phyloP scores from a whole-genome alignment of 225 moss, liverwort and hornwort genomes.

The Lunularia cruciata region DNA sequence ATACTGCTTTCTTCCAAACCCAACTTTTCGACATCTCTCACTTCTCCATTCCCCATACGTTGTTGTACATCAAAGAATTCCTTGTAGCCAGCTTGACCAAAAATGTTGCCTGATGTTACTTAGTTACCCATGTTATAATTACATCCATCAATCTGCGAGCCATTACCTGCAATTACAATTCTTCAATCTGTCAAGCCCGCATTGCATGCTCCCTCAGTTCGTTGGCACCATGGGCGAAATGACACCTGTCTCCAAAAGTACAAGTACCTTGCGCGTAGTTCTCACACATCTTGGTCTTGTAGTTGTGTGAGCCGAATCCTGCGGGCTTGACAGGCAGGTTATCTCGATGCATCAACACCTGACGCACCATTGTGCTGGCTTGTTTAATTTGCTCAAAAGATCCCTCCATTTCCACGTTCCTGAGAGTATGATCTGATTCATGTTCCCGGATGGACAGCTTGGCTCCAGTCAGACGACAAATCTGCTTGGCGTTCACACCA shows the following conservation, averaged over 20 bases:
- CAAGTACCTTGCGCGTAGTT: constrained; percentile 93
- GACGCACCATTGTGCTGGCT: constrained; percentile 96
- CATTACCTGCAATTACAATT: constrained; percentile 55
- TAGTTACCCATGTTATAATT: constrained; percentile 43
- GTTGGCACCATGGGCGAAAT: constrained; percentile 93
- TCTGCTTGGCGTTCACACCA: constrained; percentile 94
- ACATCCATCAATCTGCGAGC: constrained; percentile 46
- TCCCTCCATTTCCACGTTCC: constrained; percentile 98
- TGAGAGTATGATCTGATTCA: constrained; percentile 64
- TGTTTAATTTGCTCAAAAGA: constrained; percentile 98
- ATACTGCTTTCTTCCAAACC: constrained; percentile 41
- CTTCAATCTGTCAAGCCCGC: constrained; percentile 49
- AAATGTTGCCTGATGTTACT: constrained; percentile 39
- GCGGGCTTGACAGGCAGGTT: constrained; percentile 77
- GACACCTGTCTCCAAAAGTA: constrained; percentile 96
- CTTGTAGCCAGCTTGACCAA: constrained; percentile 35
- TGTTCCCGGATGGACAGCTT: constrained; percentile 97
- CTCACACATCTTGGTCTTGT: constrained; percentile 97
- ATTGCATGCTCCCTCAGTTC: constrained; percentile 78
- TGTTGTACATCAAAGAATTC: constrained; percentile 35
- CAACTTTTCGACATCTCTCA: constrained; percentile 35
- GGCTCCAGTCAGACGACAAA: constrained; percentile 96
- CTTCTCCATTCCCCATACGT: constrained; percentile 32
- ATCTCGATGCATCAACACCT: constrained; percentile 94
- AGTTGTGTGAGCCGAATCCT: constrained; percentile 92